Percentiles rank a stretch among this genome's conserved stretches.
phyloP scores from a whole-genome alignment of 176 grass and related monocot species.

The Rhipidocladum racemiflorum region DNA sequence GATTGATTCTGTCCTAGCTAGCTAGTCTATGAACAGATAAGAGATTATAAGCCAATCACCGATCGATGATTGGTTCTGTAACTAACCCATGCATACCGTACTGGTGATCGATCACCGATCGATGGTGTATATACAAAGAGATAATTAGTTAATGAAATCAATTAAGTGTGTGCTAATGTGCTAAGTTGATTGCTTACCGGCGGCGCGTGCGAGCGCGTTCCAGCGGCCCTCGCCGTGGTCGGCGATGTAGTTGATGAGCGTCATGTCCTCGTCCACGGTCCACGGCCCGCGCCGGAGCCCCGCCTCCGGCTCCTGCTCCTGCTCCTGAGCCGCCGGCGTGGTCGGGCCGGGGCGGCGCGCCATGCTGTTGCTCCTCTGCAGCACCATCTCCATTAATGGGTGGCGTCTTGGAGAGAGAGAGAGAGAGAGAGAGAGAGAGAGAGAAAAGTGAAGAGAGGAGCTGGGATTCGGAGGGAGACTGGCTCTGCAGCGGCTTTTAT shows the following conservation, averaged over 20 bases:
- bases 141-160: neutral
- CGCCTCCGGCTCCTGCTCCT: neutral
- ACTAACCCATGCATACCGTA: neutral
- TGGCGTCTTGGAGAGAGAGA: neutral
- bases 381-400: constrained; percentile 13
- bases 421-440: neutral
- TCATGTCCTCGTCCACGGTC: constrained; percentile 59
- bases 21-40: neutral
- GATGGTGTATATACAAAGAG: neutral
- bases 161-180: neutral
- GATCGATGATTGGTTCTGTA: too few relatives aligned
- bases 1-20: neutral
- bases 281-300: constrained; percentile 49
- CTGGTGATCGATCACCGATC: neutral
- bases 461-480: too few relatives aligned
- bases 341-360: neutral
- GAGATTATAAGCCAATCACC: neutral
- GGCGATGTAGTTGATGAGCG: constrained; percentile 54
- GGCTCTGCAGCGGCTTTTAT: too few relatives aligned
- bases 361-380: constrained; percentile 12
- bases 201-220: constrained; percentile 48
- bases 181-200: neutral
- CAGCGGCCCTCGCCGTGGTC: constrained; percentile 52
- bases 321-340: neutral
- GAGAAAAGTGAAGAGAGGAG: neutral